Evolutionary conservation across 2,329 filamentous ascomycete species (phyloP), one percentile per base, ranked within the genome.

Genomic region (Fusarium coicis): DNA sequence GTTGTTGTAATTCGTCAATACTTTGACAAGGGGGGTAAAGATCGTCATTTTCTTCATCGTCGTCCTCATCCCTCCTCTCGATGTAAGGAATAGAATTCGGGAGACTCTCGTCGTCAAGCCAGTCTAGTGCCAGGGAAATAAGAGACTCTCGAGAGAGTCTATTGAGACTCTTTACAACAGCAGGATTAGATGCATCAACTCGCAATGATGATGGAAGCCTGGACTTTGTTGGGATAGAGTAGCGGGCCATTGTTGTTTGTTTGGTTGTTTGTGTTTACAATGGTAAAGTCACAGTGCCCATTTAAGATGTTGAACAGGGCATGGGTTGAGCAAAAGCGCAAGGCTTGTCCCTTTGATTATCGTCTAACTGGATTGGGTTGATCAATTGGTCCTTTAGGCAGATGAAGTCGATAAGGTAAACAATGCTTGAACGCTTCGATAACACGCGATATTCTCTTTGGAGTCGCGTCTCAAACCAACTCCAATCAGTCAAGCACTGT

Each of bases 131-230:
- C 14, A 97, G 87, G 0, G 90, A 89, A 32, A 96, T 83, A 28
- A 97, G 87, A 1, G 93, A 90, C 52, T 91, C 84, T 56, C 94
- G 91, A 4, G 93, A 92, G 23, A 97, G 87, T 61, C 91, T 91
- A 68, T 85, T 87, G 54, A 97, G 86, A 44, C 88, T 86, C 80
- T 93, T 94, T 72, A 88, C 80, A 54, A 94, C 88, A 36, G 90
- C 85, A 50, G 88, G 84, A 78, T 92, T 92, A 66, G 88, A 85
- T 14, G 92, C 85, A 64, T 91, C 88, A 77, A 96, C 87, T 75
- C 91, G 91, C 72, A 94, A 86, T 34, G 89, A 87, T 56, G 93
- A 91, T n/a, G 92, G 88, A 55, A 96, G 88, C 74, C 92, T 90
- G 63, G 90, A 90, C 57, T 89, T 90, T 52, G 92, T 93, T 23